Conservation (phyloP, 495 filamentous ascomycete species). For the Xylaria scruposa region DNA sequence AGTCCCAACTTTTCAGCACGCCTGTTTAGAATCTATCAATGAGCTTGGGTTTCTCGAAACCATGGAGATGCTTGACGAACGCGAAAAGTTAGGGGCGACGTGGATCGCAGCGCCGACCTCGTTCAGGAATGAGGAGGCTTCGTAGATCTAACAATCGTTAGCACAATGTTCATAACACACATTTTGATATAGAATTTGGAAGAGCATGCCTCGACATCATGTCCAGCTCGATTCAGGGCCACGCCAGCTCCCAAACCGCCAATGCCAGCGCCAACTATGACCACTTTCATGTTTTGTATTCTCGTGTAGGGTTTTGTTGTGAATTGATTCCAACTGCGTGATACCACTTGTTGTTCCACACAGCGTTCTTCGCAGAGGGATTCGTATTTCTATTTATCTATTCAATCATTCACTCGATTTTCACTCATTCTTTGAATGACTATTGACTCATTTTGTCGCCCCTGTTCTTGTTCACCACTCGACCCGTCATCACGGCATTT, state of each 20-base stretch:
- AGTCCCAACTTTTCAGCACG: conserved; percentile 57
- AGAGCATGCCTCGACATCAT: conserved; percentile 43
- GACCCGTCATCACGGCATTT: neutral
- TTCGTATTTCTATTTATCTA: neutral
- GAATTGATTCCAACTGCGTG: no score
- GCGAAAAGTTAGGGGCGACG: conserved; percentile 49
- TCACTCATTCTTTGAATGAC: no score
- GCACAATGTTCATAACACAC: neutral
- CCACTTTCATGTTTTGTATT: conserved; percentile 42
- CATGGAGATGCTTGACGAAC: conserved; percentile 83
- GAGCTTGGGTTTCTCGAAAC: conserved; percentile 93
- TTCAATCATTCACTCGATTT: neutral
- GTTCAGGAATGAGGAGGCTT: conserved; percentile 55
- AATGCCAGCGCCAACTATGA: conserved; percentile 60
- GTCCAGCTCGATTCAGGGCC: conserved; percentile 55
- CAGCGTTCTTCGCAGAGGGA: neutral
- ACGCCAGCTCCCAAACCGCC: conserved; percentile 60
- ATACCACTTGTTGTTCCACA: neutral
- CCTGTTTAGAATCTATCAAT: conserved; percentile 93
- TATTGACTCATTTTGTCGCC: neutral
- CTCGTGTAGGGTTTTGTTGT: no score
- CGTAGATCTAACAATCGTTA: conserved; percentile 48
- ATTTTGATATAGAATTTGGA: no score
- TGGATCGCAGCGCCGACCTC: conserved; percentile 65
- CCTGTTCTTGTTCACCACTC: neutral